These are phyloP conservation scores for Berberis thunbergii DNA, from an alignment of 164 flowering plant species.

Conservation along the genomic window DNA sequence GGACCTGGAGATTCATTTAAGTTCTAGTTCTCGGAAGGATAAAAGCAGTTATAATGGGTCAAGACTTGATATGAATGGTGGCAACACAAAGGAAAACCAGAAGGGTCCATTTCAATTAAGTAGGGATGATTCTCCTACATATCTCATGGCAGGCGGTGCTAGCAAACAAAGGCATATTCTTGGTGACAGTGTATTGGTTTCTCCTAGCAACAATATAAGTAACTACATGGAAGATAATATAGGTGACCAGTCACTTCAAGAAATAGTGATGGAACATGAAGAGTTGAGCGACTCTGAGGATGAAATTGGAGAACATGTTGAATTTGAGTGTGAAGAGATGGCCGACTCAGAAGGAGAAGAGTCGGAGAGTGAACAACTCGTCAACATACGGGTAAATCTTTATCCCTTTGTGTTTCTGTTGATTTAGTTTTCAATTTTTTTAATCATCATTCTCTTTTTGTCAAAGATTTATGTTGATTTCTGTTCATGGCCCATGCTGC, in stretches of 20 bases:
- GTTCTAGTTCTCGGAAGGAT: conserved; percentile 37
- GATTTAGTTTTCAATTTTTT: too few species aligned
- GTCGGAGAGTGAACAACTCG: conserved; percentile 34
- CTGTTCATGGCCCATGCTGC: too few species aligned
- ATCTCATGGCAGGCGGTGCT: conserved; percentile 5
- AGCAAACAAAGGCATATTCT: conserved; percentile 7
- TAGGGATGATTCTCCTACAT: conserved; percentile 3
- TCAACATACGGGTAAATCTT: conserved; percentile 9
- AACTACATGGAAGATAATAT: conserved; percentile 20
- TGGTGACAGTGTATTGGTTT: conserved; percentile 12
- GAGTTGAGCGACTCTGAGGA: conserved; percentile 97
- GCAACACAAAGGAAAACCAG: conserved; percentile 6
- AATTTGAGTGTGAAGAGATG: conserved; percentile 98
- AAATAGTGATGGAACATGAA: conserved; percentile 95
- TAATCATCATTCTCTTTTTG: too few species aligned
- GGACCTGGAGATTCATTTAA: conserved; percentile 71
- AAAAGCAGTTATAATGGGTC: conserved; percentile 16
- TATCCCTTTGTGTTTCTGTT: neutral
- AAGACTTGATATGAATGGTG: conserved; percentile 6
- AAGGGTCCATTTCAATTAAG: neutral
- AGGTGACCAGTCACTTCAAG: conserved; percentile 53
- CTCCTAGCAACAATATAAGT: conserved; percentile 10
- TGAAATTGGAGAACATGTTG: conserved; percentile 71
- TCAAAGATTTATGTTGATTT: too few species aligned
- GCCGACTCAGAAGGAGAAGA: conserved; percentile 79